These are phyloP conservation scores for Mycena albidolilacea DNA, from an alignment of 768 basidiomycete species.

Conservation along the genomic window DNA sequence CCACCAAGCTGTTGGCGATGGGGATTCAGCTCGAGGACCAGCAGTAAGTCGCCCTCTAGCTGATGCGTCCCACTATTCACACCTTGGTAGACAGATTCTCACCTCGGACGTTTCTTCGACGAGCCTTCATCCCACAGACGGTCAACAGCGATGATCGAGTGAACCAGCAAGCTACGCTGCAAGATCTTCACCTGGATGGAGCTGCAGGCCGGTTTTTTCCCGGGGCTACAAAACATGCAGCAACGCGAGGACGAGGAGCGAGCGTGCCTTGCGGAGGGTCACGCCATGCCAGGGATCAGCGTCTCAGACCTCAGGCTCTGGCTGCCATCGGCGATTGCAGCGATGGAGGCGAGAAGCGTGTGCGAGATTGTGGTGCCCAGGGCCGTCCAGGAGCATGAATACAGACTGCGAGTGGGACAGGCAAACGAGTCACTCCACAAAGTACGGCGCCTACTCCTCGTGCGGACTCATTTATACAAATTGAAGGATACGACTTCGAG, in stretches of 20 bases:
- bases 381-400: slow-evolving; percentile 39
- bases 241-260: not conserved
- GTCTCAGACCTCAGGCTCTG: slow-evolving; percentile 32
- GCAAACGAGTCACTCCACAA: slow-evolving; percentile 44
- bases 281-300: slow-evolving; percentile 1
- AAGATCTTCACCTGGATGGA: slow-evolving; percentile 10
- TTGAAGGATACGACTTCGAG: slow-evolving; percentile 42
- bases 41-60: slow-evolving; percentile 23
- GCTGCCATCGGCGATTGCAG: slow-evolving; percentile 43
- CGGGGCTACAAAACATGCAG: not conserved
- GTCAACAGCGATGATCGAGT: slow-evolving; percentile 31
- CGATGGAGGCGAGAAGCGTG: not conserved
- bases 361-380: not conserved
- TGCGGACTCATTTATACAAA: slow-evolving; percentile 40
- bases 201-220: slow-evolving; percentile 12
- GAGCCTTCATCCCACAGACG: slow-evolving; percentile 37
- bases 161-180: slow-evolving; percentile 18
- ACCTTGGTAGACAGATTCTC: slow-evolving; percentile 8
- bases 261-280: not conserved
- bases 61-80: too few species aligned
- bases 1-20: slow-evolving; percentile 24
- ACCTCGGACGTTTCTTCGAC: not conserved
- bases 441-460: slow-evolving; percentile 42
- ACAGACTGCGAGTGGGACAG: slow-evolving; percentile 42
- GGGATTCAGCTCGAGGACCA: slow-evolving; percentile 39